These are phyloP conservation scores for Monilinia vaccinii-corymbosi DNA, from an alignment of 2,329 filamentous ascomycete species.

Conservation along the genomic window DNA sequence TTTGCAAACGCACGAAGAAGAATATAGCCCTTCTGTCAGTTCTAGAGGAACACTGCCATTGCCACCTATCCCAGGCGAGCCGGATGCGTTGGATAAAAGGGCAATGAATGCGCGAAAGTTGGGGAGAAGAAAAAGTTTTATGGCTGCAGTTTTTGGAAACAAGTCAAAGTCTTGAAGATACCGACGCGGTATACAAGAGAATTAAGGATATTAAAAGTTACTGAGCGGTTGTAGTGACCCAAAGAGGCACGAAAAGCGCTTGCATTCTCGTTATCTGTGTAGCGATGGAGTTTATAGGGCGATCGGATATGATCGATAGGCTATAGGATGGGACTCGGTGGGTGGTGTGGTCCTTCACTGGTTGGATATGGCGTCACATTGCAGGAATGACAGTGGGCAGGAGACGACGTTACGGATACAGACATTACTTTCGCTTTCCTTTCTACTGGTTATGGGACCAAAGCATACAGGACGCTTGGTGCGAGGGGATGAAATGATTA, in stretches of 20 bases:
- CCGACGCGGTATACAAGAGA: neutral
- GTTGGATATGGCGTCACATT: slow-evolving; percentile 1
- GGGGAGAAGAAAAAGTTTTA: slow-evolving; percentile 39
- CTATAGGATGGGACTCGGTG: neutral
- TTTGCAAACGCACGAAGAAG: slow-evolving; percentile 24
- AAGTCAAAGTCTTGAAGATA: slow-evolving; percentile 5
- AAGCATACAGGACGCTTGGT: neutral
- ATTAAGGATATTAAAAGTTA: neutral
- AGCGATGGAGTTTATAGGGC: slow-evolving; percentile 14
- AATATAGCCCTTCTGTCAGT: slow-evolving; percentile 16
- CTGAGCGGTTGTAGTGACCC: neutral
- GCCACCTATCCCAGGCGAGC: slow-evolving; percentile 18
- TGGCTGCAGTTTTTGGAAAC: slow-evolving; percentile 36
- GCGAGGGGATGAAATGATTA: neutral
- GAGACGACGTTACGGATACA: neutral
- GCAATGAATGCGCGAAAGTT: slow-evolving; percentile 27
- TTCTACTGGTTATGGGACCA: neutral
- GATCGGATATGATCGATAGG: neutral
- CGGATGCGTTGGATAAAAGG: slow-evolving; percentile 18
- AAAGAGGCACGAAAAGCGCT: neutral
- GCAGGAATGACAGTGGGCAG: neutral
- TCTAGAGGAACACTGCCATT: slow-evolving; percentile 19
- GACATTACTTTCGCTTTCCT: neutral
- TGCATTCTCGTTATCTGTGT: slow-evolving; percentile 3
- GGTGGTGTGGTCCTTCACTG: neutral